Conservation (phyloP, 163 green algal species). For the Scenedesmus sp. region DNA sequence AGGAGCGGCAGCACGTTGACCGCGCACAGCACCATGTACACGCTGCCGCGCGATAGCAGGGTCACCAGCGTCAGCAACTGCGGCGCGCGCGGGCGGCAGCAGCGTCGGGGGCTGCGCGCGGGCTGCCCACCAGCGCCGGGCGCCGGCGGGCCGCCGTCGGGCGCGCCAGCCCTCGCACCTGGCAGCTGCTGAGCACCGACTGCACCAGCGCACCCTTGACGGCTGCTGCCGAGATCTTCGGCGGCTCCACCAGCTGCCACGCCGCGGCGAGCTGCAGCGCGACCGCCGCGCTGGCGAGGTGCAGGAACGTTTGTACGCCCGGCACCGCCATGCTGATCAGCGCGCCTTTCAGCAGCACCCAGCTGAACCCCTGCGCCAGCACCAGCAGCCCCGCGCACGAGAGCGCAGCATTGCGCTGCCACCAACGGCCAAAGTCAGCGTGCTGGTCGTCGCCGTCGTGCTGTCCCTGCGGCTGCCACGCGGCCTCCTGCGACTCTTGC, state of each 20-base stretch:
- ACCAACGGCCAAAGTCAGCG: background rate
- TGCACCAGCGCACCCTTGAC: constrained; percentile 14
- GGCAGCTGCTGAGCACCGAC: background rate
- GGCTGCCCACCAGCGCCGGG: too few relatives aligned
- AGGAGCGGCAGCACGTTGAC: background rate
- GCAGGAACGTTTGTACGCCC: constrained; percentile 32
- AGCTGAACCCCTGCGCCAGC: background rate
- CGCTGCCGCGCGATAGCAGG: background rate
- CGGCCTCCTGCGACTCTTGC: background rate
- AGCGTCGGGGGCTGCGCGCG: too few relatives aligned
- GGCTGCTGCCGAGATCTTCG: background rate
- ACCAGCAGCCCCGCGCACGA: too few relatives aligned
- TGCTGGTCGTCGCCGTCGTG: constrained; percentile 16
- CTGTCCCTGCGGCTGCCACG: constrained; percentile 4
- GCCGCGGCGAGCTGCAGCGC: constrained; percentile 16
- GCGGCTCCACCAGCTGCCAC: background rate
- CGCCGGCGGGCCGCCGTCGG: too few relatives aligned
- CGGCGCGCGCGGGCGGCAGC: background rate
- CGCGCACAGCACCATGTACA: background rate
- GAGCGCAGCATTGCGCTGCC: constrained; percentile 26
- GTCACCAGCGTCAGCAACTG: background rate
- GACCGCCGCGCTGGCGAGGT: background rate
- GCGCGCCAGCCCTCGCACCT: background rate
- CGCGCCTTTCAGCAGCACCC: too few relatives aligned
- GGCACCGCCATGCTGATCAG: constrained; percentile 9